phyloP scores from a whole-genome alignment of 2,329 filamentous ascomycete genomes.

The Hypoxylon sp. region DNA sequence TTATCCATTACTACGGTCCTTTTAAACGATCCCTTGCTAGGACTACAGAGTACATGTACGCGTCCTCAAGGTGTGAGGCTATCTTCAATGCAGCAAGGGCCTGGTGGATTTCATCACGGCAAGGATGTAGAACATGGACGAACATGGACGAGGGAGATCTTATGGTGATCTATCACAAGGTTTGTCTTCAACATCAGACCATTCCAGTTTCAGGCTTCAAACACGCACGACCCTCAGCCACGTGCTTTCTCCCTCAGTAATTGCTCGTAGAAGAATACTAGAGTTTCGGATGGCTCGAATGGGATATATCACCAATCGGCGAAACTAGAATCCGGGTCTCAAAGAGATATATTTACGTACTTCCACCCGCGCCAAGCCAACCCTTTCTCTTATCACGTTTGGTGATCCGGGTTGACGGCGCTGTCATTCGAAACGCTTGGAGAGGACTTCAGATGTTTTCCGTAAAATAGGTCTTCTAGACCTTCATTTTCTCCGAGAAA shows the following conservation, averaged over 20 bases:
- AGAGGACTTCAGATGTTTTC: constrained; percentile 21
- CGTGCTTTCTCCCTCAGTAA: constrained; percentile 28
- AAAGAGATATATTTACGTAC: constrained; percentile 3
- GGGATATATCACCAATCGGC: constrained; percentile 21
- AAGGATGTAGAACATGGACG: no score
- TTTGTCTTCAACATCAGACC: constrained; percentile 37
- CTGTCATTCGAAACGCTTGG: constrained; percentile 2
- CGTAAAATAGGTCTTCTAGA: background rate
- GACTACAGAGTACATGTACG: constrained; percentile 2
- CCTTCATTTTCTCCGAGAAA: constrained; percentile 8
- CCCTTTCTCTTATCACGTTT: constrained; percentile 4
- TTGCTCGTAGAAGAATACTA: background rate
- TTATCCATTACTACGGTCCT: no score
- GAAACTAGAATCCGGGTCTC: constrained; percentile 25
- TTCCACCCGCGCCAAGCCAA: constrained; percentile 1
- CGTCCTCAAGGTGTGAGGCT: constrained; percentile 28
- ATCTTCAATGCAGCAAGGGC: constrained; percentile 18
- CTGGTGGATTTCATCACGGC: no score
- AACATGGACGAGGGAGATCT: constrained; percentile 32
- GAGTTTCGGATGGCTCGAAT: constrained; percentile 22
- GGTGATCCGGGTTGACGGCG: constrained; percentile 14
- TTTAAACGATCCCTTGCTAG: constrained; percentile 19
- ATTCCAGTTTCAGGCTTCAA: constrained; percentile 41
- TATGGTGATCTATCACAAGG: constrained; percentile 40
- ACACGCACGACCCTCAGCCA: constrained; percentile 37